phyloP scores from a whole-genome alignment of 2,329 filamentous ascomycete species.

The Leptographium lundbergii region DNA sequence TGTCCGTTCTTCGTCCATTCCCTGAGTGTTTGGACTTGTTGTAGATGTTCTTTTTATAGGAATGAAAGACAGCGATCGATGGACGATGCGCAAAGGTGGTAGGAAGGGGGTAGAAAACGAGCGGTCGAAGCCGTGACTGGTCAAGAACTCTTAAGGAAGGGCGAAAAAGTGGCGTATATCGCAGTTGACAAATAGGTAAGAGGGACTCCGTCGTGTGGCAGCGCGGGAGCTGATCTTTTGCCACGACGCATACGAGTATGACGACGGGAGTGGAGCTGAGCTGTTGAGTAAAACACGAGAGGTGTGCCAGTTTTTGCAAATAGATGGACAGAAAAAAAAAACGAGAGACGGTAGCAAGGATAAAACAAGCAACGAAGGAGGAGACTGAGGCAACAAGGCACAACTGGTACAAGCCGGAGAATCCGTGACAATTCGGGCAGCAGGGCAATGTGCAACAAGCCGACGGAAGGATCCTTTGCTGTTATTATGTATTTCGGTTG shows the following conservation, averaged over 20 bases:
- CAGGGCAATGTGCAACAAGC: background rate
- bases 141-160: too few relatives aligned
- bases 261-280: background rate
- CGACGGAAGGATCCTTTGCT: background rate
- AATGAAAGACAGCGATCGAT: too few relatives aligned
- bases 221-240: background rate
- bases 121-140: background rate
- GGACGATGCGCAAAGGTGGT: too few relatives aligned
- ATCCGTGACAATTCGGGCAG: background rate
- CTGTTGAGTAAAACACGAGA: background rate
- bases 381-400: background rate
- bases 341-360: background rate
- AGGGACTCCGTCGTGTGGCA: background rate
- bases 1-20: background rate
- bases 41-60: background rate
- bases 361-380: background rate
- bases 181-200: background rate
- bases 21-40: background rate
- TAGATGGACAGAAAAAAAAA: background rate
- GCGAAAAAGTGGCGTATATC: background rate
- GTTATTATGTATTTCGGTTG: background rate
- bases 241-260: background rate
- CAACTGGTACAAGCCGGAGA: too few relatives aligned
- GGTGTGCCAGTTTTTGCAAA: background rate
- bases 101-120: background rate